A percentile compares a stretch with the other conserved stretches of the same genome.
phyloP scores from a whole-genome alignment of 176 grass and related monocot genomes.

The Ensete glaucum region DNA sequence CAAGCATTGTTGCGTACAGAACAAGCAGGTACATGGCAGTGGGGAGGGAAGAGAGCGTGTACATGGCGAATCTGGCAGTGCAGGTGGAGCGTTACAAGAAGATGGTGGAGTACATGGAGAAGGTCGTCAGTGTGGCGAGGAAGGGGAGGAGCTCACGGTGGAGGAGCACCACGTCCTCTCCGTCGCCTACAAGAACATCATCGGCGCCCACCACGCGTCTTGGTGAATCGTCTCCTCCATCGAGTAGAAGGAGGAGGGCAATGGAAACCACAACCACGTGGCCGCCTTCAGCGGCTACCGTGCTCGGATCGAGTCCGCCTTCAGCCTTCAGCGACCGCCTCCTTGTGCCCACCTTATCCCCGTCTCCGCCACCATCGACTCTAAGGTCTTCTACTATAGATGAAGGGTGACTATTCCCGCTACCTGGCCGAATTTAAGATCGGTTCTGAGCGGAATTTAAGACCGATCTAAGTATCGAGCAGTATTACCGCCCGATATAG shows the following conservation, averaged over 20 bases:
- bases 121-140: neutral
- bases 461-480: neutral
- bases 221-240: neutral
- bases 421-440: neutral
- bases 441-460: neutral
- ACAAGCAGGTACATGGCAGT: neutral
- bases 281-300: neutral
- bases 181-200: neutral
- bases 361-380: neutral
- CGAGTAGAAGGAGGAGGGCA: neutral
- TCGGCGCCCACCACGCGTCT: neutral
- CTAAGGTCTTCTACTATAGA: neutral
- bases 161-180: neutral
- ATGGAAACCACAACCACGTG: neutral
- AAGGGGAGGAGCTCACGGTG: neutral
- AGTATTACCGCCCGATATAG: no score
- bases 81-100: neutral
- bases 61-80: neutral
- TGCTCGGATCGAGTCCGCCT: neutral
- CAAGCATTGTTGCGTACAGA: no score
- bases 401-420: neutral
- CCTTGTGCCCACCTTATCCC: neutral
- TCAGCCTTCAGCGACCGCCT: neutral
- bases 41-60: neutral
- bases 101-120: constrained; percentile 1